A percentile compares a stretch with the other conserved stretches of the same genome.
These are phyloP conservation scores for Gossypium longicalyx DNA, from an alignment of 345 rosid species.

Conservation along the genomic window DNA sequence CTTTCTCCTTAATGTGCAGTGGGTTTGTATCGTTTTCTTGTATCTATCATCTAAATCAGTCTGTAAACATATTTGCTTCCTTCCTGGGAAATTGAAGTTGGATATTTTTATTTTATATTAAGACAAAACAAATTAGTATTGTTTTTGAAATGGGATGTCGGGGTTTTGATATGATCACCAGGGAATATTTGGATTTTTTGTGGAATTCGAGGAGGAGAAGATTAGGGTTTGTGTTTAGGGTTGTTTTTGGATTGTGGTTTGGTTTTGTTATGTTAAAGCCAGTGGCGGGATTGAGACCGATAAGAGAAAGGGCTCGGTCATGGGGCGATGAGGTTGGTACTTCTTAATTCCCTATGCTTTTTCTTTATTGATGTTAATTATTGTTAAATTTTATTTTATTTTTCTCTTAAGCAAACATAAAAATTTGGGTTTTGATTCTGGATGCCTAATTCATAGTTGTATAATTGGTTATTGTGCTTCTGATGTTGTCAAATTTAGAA, in stretches of 20 bases:
- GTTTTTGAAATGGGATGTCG: slow-evolving; percentile 19
- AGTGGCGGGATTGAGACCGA: slow-evolving; percentile 65
- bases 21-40: slow-evolving; percentile 26
- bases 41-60: slow-evolving; percentile 16
- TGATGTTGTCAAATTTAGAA: slow-evolving; percentile 3
- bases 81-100: slow-evolving; percentile 20
- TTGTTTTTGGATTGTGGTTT: slow-evolving; percentile 53
- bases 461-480: slow-evolving; percentile 12
- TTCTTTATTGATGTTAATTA: slow-evolving; percentile 9
- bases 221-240: slow-evolving; percentile 37
- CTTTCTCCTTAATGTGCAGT: slow-evolving; percentile 27
- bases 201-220: slow-evolving; percentile 21
- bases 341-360: slow-evolving; percentile 4
- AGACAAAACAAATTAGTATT: neutral
- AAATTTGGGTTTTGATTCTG: slow-evolving; percentile 10
- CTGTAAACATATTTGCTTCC: slow-evolving; percentile 7
- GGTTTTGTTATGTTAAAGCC: slow-evolving; percentile 42
- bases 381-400: slow-evolving; percentile 13
- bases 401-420: neutral
- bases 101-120: neutral
- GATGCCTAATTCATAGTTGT: slow-evolving; percentile 7
- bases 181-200: slow-evolving; percentile 31
- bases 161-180: slow-evolving; percentile 37
- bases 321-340: slow-evolving; percentile 93
- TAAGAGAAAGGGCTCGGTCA: slow-evolving; percentile 76